A percentile compares a stretch with the other conserved stretches of the same genome.
Conservation (phyloP, 495 filamentous ascomycete genomes). For the Hypoxylon trugodes region DNA sequence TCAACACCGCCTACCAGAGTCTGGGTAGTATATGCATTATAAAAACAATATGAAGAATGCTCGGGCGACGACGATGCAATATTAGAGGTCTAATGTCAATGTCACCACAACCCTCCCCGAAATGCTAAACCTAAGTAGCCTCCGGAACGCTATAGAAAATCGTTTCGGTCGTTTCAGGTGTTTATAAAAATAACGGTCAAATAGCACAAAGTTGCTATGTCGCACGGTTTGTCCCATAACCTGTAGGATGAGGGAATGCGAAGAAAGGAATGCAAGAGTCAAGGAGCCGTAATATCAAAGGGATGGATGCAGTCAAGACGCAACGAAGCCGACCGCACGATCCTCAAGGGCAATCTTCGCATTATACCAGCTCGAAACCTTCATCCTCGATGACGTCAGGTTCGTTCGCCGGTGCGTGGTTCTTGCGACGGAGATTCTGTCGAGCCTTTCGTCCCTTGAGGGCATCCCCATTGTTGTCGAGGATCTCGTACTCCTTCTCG, state of each 20-base stretch:
- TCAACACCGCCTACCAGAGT: constrained; percentile 32
- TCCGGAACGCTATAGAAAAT: constrained; percentile 7
- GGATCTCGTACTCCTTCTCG: constrained; percentile 58
- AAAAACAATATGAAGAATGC: constrained; percentile 27
- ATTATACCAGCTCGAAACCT: constrained; percentile 57
- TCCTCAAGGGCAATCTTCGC: neutral
- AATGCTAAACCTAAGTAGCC: neutral
- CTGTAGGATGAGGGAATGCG: neutral
- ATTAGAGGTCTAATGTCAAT: constrained; percentile 35
- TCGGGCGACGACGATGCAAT: constrained; percentile 16
- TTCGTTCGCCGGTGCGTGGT: constrained; percentile 10
- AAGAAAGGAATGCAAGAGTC: neutral
- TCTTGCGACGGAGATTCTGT: constrained; percentile 46
- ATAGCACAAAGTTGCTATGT: neutral
- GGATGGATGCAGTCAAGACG: neutral
- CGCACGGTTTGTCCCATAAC: neutral
- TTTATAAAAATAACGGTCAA: constrained; percentile 5
- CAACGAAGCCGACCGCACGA: neutral
- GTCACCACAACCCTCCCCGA: constrained; percentile 4
- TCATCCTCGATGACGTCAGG: constrained; percentile 49
- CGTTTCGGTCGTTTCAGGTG: constrained; percentile 27
- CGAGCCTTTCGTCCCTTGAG: constrained; percentile 55
- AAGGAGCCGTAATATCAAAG: neutral
- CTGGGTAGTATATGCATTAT: constrained; percentile 33
- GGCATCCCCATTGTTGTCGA: constrained; percentile 54